Conservation (phyloP, 176 grass and related monocot genomes). For the Echinochloa phyllopogon region DNA sequence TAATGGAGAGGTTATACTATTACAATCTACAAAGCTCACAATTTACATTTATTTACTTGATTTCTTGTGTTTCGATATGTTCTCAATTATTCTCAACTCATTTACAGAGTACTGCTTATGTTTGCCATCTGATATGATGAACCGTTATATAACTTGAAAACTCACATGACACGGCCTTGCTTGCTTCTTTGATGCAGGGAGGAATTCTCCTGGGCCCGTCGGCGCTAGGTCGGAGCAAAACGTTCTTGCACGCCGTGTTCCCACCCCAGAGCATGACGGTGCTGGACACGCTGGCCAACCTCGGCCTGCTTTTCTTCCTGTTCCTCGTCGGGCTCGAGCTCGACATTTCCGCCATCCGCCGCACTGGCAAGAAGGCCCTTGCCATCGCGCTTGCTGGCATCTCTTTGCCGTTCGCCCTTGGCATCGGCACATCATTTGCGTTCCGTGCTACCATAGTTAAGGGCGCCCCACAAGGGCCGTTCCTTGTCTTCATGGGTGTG, state of each 20-base stretch:
- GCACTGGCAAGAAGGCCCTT: constrained; percentile 67
- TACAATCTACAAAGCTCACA: no score
- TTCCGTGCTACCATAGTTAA: constrained; percentile 69
- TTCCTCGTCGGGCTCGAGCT: constrained; percentile 89
- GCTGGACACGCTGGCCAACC: constrained; percentile 82
- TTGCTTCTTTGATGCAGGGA: constrained; percentile 51
- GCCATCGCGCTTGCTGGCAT: constrained; percentile 64
- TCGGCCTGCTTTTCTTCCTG: constrained; percentile 84
- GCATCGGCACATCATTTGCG: constrained; percentile 63
- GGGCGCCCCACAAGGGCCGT: constrained; percentile 43
- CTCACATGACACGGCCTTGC: background rate
- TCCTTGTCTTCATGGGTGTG: constrained; percentile 87
- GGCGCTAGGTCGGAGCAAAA: constrained; percentile 73
- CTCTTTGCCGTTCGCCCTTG: constrained; percentile 59
- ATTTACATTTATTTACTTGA: no score
- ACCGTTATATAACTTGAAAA: background rate
- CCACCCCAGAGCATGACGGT: constrained; percentile 64
- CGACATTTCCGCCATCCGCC: constrained; percentile 70
- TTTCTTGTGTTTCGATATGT: no score
- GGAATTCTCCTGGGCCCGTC: constrained; percentile 76
- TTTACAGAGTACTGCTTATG: background rate
- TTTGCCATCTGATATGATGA: background rate
- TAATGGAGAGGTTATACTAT: no score
- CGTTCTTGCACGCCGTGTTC: constrained; percentile 67
- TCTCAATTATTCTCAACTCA: no score